phyloP scores from a whole-genome alignment of 2,329 filamentous ascomycete genomes.

The Colletotrichum sp. region DNA sequence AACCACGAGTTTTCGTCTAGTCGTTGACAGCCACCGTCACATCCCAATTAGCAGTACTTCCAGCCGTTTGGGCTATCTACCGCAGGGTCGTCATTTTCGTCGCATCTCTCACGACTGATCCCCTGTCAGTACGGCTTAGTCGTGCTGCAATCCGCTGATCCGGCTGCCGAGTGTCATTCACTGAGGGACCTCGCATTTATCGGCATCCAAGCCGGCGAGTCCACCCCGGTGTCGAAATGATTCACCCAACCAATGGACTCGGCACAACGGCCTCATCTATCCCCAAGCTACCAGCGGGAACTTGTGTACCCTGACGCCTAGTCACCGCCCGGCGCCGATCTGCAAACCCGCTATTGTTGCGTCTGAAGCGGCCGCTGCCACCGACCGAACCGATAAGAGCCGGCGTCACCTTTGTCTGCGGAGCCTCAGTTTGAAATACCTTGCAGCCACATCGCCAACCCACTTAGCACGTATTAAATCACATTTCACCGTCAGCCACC shows the following conservation, averaged over 20 bases:
- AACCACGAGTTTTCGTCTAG: not conserved
- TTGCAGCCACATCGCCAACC: not conserved
- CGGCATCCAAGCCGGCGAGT: not conserved
- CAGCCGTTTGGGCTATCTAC: not conserved
- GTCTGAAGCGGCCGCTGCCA: not conserved
- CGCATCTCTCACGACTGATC: not conserved
- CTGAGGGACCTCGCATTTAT: not conserved
- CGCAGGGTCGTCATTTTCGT: not conserved
- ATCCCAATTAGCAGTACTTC: not conserved
- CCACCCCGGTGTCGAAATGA: not conserved
- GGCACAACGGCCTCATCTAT: not conserved
- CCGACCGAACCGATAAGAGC: not conserved
- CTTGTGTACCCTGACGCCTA: not conserved
- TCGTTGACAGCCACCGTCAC: not conserved
- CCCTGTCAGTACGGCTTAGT: not conserved
- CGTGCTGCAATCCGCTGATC: not conserved
- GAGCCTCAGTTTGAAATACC: not conserved
- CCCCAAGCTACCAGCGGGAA: not conserved
- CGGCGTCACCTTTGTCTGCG: not conserved
- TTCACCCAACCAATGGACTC: not conserved
- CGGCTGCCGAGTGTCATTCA: not conserved
- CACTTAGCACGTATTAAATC: not conserved
- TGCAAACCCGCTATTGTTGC: not conserved
- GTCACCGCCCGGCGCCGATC: not conserved
- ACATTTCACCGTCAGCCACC: not conserved